phyloP scores from a whole-genome alignment of 805 yeast species.

The Saccharomycopsis vini region DNA sequence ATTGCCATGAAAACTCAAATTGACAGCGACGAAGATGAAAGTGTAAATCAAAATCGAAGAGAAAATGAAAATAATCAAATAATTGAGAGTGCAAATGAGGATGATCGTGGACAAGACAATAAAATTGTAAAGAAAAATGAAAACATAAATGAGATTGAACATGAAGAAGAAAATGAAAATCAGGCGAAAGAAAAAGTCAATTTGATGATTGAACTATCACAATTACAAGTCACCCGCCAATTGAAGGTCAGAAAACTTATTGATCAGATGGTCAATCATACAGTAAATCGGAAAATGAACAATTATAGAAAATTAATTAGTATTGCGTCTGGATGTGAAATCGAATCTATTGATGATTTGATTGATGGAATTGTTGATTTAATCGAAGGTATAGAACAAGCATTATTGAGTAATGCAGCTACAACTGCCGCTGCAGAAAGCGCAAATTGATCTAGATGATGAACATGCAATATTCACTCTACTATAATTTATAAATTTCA shows the following conservation, averaged over 20 bases:
- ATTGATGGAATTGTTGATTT: constrained; percentile 78
- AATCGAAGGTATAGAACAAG: constrained; percentile 65
- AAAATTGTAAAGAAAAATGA: constrained; percentile 5
- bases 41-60: too few relatives aligned
- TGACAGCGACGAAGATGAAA: too few relatives aligned
- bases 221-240: constrained; percentile 44
- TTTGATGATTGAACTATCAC: constrained; percentile 36
- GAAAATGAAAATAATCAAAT: too few relatives aligned
- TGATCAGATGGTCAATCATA: constrained; percentile 36
- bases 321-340: constrained; percentile 63
- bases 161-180: too few relatives aligned
- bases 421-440: too few relatives aligned
- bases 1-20: neutral
- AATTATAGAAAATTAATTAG: constrained; percentile 76
- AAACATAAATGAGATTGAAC: too few relatives aligned
- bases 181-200: constrained; percentile 22
- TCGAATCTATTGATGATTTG: constrained; percentile 72
- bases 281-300: constrained; percentile 49
- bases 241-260: constrained; percentile 40
- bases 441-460: too few relatives aligned
- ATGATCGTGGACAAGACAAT: neutral
- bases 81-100: neutral
- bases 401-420: constrained; percentile 2
- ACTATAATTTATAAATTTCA: too few relatives aligned
- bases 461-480: too few relatives aligned